Conservation (phyloP, 1,139 yeast genomes). For the Pichia sp. region DNA sequence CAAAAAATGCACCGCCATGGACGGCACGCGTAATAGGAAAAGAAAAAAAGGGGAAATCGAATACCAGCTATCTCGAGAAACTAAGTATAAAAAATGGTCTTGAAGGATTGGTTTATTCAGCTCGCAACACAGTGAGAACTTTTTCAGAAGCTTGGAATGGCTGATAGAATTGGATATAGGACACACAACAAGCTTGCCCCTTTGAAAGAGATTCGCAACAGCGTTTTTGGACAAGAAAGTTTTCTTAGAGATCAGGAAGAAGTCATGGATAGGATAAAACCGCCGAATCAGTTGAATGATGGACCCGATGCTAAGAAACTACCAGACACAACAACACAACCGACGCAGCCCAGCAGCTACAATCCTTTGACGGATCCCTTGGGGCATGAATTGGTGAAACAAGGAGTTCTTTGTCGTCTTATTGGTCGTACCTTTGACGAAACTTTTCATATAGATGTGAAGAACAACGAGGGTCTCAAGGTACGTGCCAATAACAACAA, state of each 20-base stretch:
- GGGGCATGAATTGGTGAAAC: slow-evolving; percentile 35
- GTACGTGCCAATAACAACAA: slow-evolving; percentile 24
- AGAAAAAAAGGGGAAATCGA: neutral
- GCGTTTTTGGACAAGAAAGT: neutral
- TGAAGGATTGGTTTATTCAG: neutral
- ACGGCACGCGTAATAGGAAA: neutral
- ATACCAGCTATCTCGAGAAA: neutral
- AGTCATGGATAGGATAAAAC: neutral
- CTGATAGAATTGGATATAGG: neutral
- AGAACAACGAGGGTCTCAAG: slow-evolving; percentile 29
- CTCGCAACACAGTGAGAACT: neutral
- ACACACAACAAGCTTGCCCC: neutral
- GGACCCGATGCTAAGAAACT: slow-evolving; percentile 31
- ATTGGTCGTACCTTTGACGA: slow-evolving; percentile 50
- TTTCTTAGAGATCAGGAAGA: neutral
- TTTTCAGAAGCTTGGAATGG: neutral
- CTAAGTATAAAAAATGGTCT: neutral
- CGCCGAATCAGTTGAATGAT: neutral
- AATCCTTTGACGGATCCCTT: slow-evolving; percentile 38
- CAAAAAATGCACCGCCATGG: no score
- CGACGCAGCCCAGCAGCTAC: slow-evolving; percentile 52
- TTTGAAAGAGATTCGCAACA: slow-evolving; percentile 3
- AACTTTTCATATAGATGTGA: slow-evolving; percentile 31
- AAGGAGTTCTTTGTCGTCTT: slow-evolving; percentile 48
- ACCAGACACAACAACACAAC: slow-evolving; percentile 55